Base-by-base conservation (phyloP, 345 rosid species). In the Raphanus sativus region DNA sequence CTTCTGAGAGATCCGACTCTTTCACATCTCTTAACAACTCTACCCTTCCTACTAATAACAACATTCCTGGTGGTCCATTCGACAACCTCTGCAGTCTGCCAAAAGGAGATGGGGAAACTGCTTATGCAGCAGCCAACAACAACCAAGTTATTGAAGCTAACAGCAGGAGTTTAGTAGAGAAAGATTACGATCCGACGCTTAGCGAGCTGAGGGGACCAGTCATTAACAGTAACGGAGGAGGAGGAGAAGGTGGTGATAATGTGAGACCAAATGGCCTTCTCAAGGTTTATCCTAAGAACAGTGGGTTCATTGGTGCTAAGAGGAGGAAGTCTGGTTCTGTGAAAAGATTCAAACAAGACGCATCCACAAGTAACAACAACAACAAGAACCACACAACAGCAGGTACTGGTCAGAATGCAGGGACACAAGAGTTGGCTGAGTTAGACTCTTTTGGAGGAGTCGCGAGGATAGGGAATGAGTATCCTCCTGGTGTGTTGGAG, bases 311-410 rank as follows among this genome's bases (percentile, higher is more conserved):
- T 1, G 99, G 99, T 75, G 86, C 99, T 36, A 91, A 83, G 85
- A 84, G 97, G 81, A 89, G 99, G 81, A 96, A 96, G 84, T 86
- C 97, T 77, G 89, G 97, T 59, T 88, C 95, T 65, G 99, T 96
- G 72, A 96, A 90, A 90, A 91, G 98, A 84, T 96, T 93, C 79
- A 88, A 83, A 77, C 93, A 90, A 78, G 98, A 96, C 42, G 67
- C 58, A 56, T 77, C 69, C 60, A 65, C 86, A 1, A 71, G 77
- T 60, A 76, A 70, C 74, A 75, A 75, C 56, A 70, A 85, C 81
- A 64, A 52, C 82, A 50, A n/a, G 8, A n/a, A 50, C 55, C 55
- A 50, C 8, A 76, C 63, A 69, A 84, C 81, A 64, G 40, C 81
- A 17, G 29, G 67, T 69, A 62, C 69, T 21, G 74, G 71, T n/a